A percentile compares a stretch with the other conserved stretches of the same genome.
Conservation (phyloP, 2,329 filamentous ascomycete genomes). For the Talaromyces verruculosus region DNA sequence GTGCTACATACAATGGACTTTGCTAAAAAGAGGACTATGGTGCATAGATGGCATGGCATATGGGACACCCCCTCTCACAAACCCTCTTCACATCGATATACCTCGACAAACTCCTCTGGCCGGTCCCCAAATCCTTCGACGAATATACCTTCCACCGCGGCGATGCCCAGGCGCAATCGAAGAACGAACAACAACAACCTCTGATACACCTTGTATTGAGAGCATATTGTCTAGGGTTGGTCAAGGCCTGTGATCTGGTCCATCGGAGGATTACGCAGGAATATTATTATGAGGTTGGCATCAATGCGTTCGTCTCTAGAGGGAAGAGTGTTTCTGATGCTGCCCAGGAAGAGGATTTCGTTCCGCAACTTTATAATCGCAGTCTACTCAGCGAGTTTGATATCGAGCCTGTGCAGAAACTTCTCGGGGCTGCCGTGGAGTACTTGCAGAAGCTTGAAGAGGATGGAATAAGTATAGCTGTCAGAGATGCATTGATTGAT, state of each 20-base stretch:
- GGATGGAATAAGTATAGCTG: conserved; percentile 35
- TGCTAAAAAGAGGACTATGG: conserved; percentile 8
- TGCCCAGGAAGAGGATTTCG: conserved; percentile 86
- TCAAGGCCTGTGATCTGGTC: conserved; percentile 80
- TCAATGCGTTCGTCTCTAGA: conserved; percentile 5
- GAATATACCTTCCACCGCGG: conserved; percentile 60
- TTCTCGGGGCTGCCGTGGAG: conserved; percentile 57
- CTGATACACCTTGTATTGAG: conserved; percentile 66
- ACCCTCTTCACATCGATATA: conserved; percentile 92
- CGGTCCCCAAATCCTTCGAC: conserved; percentile 62
- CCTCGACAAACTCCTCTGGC: conserved; percentile 77
- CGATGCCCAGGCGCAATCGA: conserved; percentile 19
- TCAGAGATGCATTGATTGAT: conserved; percentile 58
- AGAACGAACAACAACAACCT: conserved; percentile 34
- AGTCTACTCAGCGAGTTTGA: conserved; percentile 68
- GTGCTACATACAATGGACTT: background rate
- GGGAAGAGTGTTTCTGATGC: conserved; percentile 23
- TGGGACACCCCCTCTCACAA: conserved; percentile 92
- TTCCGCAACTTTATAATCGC: conserved; percentile 84
- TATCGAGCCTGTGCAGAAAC: conserved; percentile 54
- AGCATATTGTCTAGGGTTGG: conserved; percentile 79
- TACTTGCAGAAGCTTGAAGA: conserved; percentile 46
- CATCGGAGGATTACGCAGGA: conserved; percentile 76
- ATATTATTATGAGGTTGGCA: conserved; percentile 79
- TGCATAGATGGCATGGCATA: conserved; percentile 96